A percentile compares a stretch with the other conserved stretches of the same genome.
phyloP scores from a whole-genome alignment of 345 rosid genomes.

The Gossypium arboreum region DNA sequence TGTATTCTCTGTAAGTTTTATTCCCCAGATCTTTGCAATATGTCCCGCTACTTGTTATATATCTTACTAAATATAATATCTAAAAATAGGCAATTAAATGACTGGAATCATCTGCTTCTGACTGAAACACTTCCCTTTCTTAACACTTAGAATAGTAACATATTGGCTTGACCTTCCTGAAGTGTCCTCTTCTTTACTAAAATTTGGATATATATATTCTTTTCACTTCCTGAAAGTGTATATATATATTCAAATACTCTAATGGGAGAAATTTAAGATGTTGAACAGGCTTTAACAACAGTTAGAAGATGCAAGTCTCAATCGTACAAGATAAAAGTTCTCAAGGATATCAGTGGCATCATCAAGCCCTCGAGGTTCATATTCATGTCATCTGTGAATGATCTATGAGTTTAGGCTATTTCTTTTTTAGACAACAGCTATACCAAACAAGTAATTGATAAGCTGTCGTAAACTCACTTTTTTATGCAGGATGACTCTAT shows the following conservation, averaged over 20 bases:
- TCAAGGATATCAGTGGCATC: conserved; percentile 42
- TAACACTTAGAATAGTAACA: not conserved
- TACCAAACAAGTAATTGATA: not conserved
- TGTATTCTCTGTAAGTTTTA: conserved; percentile 27
- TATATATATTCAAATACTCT: not conserved
- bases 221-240: too few species aligned
- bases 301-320: conserved; percentile 15
- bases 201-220: not conserved
- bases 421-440: not conserved
- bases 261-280: not conserved
- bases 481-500: conserved; percentile 35
- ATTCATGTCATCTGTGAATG: not conserved
- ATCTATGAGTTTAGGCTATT: not conserved
- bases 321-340: conserved; percentile 23
- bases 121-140: not conserved
- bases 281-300: conserved; percentile 19
- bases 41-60: not conserved
- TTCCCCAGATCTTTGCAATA: not conserved
- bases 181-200: not conserved
- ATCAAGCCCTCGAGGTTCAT: conserved; percentile 52
- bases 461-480: not conserved
- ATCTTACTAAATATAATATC: not conserved
- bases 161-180: not conserved
- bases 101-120: not conserved
- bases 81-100: not conserved